Base-by-base conservation (phyloP, 2,329 filamentous ascomycete genomes). In the Colletotrichum lupini region DNA sequence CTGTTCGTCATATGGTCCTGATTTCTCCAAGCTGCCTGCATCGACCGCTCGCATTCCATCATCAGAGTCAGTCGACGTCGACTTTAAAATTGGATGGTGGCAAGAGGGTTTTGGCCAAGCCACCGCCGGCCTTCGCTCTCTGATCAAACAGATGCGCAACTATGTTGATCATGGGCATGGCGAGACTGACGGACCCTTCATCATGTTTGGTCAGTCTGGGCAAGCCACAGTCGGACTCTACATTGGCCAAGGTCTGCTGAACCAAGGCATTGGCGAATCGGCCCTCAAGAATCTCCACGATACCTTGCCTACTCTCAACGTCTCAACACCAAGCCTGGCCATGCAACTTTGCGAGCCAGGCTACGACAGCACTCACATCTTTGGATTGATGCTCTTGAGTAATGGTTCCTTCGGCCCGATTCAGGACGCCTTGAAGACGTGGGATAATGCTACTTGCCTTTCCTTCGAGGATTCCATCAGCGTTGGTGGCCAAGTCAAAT, bases 271-370 rank as follows among this genome's bases (percentile, higher is more conserved):
- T 26, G 76, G 74, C 67, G 56, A 63, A 11, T 76, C 78, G 35
- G 81, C 80, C 28, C 77, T 83, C n/a, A 62, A 66, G 60, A 67
- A 67, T 5, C 78, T 83, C 8, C 64, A 81, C 59, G 68, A 79
- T 55, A 77, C 74, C 52, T 73, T 79, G 22, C 70, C 72, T 35
- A 73, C 71, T 5, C 67, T 78, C 62, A 68, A 79, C 42, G 69
- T 77, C 61, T 73, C 76, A n/a, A 76, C 78, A 26, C 76, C 76
- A 1, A 79, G 75, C 58, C 52, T 83, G 63, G 81, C 80, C 30
- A 81, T 84, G 76, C 81, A 84, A 76, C 80, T 83, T 55, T 84
- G 82, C 70, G 77, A 76, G 9, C 61, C 77, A 1, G 68, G 68
- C 66, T 79, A 78, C 66, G 78, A 80, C 63, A 77, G 76, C 56